These are phyloP conservation scores for Beauveria asiatica DNA, from an alignment of 2,329 filamentous ascomycete genomes.

Conservation along the genomic window DNA sequence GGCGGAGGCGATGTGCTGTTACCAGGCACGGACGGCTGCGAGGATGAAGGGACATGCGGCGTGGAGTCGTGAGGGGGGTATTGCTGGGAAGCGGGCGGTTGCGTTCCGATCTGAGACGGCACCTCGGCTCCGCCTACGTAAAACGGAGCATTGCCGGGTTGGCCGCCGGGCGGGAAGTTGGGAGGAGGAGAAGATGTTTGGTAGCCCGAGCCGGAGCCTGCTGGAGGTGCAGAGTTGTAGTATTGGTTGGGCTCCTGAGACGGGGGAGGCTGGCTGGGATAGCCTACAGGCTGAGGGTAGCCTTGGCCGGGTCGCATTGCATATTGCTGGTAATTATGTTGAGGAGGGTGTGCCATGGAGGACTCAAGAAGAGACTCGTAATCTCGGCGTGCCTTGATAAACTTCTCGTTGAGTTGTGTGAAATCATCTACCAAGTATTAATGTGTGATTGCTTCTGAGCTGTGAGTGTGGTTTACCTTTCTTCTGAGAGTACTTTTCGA, in stretches of 20 bases:
- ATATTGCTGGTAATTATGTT: constrained; percentile 66
- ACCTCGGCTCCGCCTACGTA: constrained; percentile 55
- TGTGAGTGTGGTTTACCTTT: constrained; percentile 55
- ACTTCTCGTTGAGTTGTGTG: constrained; percentile 96
- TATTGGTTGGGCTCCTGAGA: constrained; percentile 58
- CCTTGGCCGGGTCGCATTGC: constrained; percentile 44
- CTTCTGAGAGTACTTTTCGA: constrained; percentile 98
- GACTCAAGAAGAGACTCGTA: constrained; percentile 94
- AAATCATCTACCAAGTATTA: constrained; percentile 68
- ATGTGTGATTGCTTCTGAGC: not conserved
- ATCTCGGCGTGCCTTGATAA: constrained; percentile 95
- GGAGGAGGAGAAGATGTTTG: constrained; percentile 41
- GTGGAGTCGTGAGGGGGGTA: constrained; percentile 46
- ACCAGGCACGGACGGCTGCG: constrained; percentile 40
- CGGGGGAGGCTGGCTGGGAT: constrained; percentile 34
- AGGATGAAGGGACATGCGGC: constrained; percentile 37
- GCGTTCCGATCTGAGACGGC: constrained; percentile 28
- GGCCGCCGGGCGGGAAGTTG: constrained; percentile 46
- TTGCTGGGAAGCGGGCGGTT: constrained; percentile 21
- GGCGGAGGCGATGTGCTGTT: constrained; percentile 45
- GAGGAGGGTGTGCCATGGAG: constrained; percentile 90
- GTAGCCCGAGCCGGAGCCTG: constrained; percentile 33
- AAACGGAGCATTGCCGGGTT: constrained; percentile 49
- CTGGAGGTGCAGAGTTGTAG: constrained; percentile 52
- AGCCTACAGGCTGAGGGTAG: constrained; percentile 32